Base-by-base conservation (phyloP, 441 rosid species). In the Pelargonium australe region DNA sequence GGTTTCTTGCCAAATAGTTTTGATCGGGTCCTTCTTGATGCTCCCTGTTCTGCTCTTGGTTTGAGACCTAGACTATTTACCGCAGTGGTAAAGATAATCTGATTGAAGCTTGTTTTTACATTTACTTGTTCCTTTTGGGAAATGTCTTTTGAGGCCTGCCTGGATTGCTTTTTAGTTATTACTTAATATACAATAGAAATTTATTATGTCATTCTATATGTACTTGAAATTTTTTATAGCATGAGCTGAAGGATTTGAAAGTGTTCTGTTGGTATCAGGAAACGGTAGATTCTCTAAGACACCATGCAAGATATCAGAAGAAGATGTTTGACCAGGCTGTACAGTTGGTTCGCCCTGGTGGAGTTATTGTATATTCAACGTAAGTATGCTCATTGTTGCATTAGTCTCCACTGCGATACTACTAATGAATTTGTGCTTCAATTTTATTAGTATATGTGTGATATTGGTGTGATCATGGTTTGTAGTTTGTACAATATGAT, bases 11-110 rank as follows among this genome's bases (percentile, higher is more conserved):
- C 94, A 57, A 77, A 84, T 68, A 91, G 96, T 80, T 94, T 94
- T 70, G 97, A 94, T 76, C 80, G 97, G 34, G 95, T 91, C 68
- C 96, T 94, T 72, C 92, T 94, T 55, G 99, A 94, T 74, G 96
- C 97, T 78, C 99, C 99, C 14, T 91, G 99, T 73, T 95, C 99
- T 75, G 97, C 99, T 79, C 99, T 95, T 77, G 97, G 97, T 70
- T 79, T 91, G 85, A 85, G 99, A 74, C 99, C 99, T 66, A 84
- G 97, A 63, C 90, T 94, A 68, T 94, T 88, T 75, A 84, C 89
- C 74, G 89, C 86, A 64, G 86, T 87, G 97, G 99, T 95, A 85
- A 40, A 37, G 79, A 70, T 63, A 40, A 19, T 58, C 31, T 49
- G 23, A 44, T 45, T 63, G 13, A 70, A 31, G 41, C 20, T 67